Conservation (phyloP, 202 grass and related monocot genomes). For the Saccharum hybrid region DNA sequence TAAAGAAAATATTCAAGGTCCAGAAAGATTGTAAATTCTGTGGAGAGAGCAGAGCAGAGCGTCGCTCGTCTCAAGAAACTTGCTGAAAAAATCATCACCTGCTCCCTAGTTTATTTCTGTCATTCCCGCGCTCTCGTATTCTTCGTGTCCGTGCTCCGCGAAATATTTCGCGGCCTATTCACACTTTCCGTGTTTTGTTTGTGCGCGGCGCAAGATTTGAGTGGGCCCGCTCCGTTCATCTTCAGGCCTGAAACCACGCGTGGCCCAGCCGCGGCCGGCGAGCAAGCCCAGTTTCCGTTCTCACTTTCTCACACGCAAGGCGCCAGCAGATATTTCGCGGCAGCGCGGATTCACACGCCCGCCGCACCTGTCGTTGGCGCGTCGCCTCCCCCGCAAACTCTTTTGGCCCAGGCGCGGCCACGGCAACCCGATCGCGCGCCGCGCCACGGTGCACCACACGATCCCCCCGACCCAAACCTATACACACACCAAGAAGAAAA, state of each 20-base stretch:
- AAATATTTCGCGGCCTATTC: not conserved
- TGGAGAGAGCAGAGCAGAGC: not conserved
- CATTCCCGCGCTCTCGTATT: not conserved
- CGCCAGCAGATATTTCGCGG: conserved; percentile 1
- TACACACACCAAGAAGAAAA: not conserved
- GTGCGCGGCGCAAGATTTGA: not conserved
- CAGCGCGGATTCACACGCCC: not conserved
- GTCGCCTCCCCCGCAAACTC: conserved; percentile 21
- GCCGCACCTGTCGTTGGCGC: not conserved
- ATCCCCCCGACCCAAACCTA: not conserved
- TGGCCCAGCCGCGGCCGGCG: conserved; percentile 9
- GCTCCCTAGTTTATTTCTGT: not conserved
- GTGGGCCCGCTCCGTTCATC: not conserved
- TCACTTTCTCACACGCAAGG: not conserved
- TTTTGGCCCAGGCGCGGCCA: conserved; percentile 51
- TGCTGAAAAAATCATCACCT: too few species aligned
- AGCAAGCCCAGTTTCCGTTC: not conserved
- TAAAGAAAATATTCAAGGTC: not conserved
- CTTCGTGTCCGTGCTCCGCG: not conserved
- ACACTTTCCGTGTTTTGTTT: not conserved
- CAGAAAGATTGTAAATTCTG: not conserved
- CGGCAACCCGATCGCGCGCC: conserved; percentile 37
- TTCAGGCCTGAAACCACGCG: not conserved
- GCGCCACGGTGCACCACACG: conserved; percentile 25
- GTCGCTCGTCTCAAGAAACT: not conserved